Percentiles rank a stretch among this genome's conserved stretches.
Conservation (phyloP, 305 asterid genomes). For the Salvia sclarea region DNA sequence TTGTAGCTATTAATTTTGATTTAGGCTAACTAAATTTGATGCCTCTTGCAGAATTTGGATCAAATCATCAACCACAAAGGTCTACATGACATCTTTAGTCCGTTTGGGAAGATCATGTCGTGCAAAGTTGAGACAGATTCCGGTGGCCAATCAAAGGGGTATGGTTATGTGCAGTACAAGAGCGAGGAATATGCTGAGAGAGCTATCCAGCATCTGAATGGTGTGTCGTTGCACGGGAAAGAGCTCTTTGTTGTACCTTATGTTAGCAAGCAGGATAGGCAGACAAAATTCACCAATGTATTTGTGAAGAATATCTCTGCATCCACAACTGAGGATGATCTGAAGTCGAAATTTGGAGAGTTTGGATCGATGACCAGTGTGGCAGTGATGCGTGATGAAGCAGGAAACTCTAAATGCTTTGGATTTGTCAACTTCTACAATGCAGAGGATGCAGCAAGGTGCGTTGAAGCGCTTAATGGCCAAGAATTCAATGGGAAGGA, state of each 20-base stretch:
- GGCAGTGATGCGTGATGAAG: slow-evolving; percentile 81
- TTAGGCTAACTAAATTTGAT: background rate
- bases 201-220: slow-evolving; percentile 81
- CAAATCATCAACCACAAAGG: slow-evolving; percentile 27
- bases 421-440: slow-evolving; percentile 90
- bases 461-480: slow-evolving; percentile 80
- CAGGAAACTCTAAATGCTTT: slow-evolving; percentile 81
- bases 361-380: slow-evolving; percentile 66
- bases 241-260: slow-evolving; percentile 82
- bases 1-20: background rate
- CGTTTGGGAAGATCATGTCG: slow-evolving; percentile 70
- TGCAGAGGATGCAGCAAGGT: slow-evolving; percentile 79
- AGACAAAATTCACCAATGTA: slow-evolving; percentile 75
- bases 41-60: slow-evolving; percentile 40
- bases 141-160: slow-evolving; percentile 80
- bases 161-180: slow-evolving; percentile 83
- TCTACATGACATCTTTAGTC: slow-evolving; percentile 73
- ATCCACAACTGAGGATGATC: slow-evolving; percentile 66
- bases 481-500: slow-evolving; percentile 57
- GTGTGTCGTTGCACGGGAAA: slow-evolving; percentile 74
- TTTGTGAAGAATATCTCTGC: slow-evolving; percentile 84
- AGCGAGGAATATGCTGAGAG: slow-evolving; percentile 67
- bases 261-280: slow-evolving; percentile 83
- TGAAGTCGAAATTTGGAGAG: slow-evolving; percentile 64
- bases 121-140: slow-evolving; percentile 80